Evolutionary conservation across 179 eudicot genomes (phyloP).

Genomic region (Spinacia oleracea): DNA sequence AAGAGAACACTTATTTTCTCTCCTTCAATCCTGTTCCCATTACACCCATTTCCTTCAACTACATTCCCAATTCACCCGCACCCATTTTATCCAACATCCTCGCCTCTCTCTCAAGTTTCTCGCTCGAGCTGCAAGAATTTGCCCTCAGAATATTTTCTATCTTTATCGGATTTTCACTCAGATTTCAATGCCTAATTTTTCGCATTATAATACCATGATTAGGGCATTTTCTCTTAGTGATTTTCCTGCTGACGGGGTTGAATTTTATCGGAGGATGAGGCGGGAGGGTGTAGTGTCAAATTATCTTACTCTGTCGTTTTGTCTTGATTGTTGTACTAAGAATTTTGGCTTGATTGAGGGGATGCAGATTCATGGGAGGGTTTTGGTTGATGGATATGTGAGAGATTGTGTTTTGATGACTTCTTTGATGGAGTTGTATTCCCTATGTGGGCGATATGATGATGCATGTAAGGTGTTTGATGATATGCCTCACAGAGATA

Average conservation of each 20-base stretch:
- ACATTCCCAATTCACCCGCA: slow-evolving; percentile 54
- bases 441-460: slow-evolving; percentile 29
- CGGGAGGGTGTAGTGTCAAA: slow-evolving; percentile 35
- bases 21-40: slow-evolving; percentile 46
- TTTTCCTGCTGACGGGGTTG: slow-evolving; percentile 36
- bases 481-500: slow-evolving; percentile 58
- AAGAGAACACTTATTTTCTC: slow-evolving; percentile 25
- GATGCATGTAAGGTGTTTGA: slow-evolving; percentile 71
- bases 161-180: slow-evolving; percentile 41
- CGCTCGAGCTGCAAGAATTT: slow-evolving; percentile 28
- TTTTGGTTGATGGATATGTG: slow-evolving; percentile 49
- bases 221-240: slow-evolving; percentile 41
- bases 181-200: slow-evolving; percentile 39
- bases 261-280: slow-evolving; percentile 38
- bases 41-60: slow-evolving; percentile 51
- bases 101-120: slow-evolving; percentile 45
- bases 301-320: slow-evolving; percentile 40
- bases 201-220: slow-evolving; percentile 55
- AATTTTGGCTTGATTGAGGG: slow-evolving; percentile 41
- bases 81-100: slow-evolving; percentile 36
- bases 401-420: slow-evolving; percentile 57
- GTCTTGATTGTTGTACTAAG: slow-evolving; percentile 45
- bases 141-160: slow-evolving; percentile 32
- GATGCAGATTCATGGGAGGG: slow-evolving; percentile 51
- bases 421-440: slow-evolving; percentile 60